Base-by-base conservation (phyloP, 2,329 filamentous ascomycete species). In the Capronia americana region DNA sequence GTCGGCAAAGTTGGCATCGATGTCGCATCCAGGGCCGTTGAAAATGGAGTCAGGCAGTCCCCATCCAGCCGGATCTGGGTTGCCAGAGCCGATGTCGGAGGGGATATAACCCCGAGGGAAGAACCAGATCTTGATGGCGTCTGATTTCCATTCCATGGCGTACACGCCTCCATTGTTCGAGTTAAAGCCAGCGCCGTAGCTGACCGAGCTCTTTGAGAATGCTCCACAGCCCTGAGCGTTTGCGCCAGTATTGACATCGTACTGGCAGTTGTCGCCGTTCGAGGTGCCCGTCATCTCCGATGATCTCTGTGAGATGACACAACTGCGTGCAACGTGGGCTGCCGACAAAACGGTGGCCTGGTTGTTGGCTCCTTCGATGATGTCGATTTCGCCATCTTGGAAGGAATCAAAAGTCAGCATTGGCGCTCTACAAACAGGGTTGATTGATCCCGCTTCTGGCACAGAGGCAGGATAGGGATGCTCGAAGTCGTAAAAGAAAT, bases 61-160 rank as follows among this genome's bases (percentile, higher is more conserved):
- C 77, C 84, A 86, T 17, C 53, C 62, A 0, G 72, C 72, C 30
- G 70, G 67, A 34, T 70, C 50, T 8, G 82, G 80, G 68, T 83
- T 78, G 1, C 83, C 84, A 17, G 69, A 71, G 10, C 74, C 71
- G 50, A 86, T 80, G 23, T 84, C 83, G 1, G 61, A 60, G 0
- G 84, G 84, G 32, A 85, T 80, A 3, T 70, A 65, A 14, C 67
- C 68, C n/a, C 82, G 78, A 1, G 78, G 70, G 69, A 85, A 86
- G 72, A 80, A 82, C 87, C 88, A 97, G 70, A 96, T 83, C 53
- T 85, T 85, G 77, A 98, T 95, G 69, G 83, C 83, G 0, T 85
- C 76, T 32, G 85, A 83, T 1, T 90, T 92, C 91, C 93, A 96
- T 77, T 92, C 88, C 67, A 89, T 86, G 38, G 87, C 90, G 73